These are phyloP conservation scores for Entophlyctis luteolus DNA, from an alignment of 192 early-diverging fungal genomes.

Conservation along the genomic window DNA sequence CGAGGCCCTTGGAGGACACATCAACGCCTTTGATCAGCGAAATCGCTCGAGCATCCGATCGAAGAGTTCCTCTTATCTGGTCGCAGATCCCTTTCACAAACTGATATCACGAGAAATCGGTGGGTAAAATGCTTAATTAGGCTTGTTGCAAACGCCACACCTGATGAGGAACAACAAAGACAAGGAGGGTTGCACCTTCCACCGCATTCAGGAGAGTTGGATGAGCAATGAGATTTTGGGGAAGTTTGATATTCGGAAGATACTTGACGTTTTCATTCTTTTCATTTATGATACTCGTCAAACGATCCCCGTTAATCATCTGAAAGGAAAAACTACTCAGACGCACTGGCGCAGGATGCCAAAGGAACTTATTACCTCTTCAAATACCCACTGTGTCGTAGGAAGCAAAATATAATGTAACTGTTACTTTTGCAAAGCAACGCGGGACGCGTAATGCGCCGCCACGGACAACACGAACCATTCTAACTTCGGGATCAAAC, in stretches of 20 bases:
- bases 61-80: conserved; percentile 71
- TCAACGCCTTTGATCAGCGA: conserved; percentile 88
- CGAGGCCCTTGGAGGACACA: conserved; percentile 67
- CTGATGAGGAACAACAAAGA: conserved; percentile 95
- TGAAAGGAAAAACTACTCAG: background rate
- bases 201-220: conserved; percentile 77
- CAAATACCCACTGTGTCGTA: conserved; percentile 96
- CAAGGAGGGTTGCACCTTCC: conserved; percentile 79
- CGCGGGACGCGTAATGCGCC: too few relatives aligned
- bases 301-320: conserved; percentile 72
- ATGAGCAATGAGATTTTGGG: conserved; percentile 81
- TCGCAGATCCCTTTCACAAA: conserved; percentile 82
- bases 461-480: conserved; percentile 36
- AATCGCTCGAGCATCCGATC: conserved; percentile 74
- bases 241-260: conserved; percentile 79
- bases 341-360: background rate
- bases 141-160: conserved; percentile 12
- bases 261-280: conserved; percentile 80
- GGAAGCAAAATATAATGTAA: too few relatives aligned
- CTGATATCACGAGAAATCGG: conserved; percentile 23
- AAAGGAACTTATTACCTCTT: conserved; percentile 70
- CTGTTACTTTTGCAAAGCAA: too few relatives aligned
- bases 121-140: too few relatives aligned
- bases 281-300: conserved; percentile 93
- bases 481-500: conserved; percentile 80